Evolutionary conservation across 2,329 filamentous ascomycete species (phyloP), one percentile per base, ranked within the genome.

Genomic region (Stemphylium lycopersici): DNA sequence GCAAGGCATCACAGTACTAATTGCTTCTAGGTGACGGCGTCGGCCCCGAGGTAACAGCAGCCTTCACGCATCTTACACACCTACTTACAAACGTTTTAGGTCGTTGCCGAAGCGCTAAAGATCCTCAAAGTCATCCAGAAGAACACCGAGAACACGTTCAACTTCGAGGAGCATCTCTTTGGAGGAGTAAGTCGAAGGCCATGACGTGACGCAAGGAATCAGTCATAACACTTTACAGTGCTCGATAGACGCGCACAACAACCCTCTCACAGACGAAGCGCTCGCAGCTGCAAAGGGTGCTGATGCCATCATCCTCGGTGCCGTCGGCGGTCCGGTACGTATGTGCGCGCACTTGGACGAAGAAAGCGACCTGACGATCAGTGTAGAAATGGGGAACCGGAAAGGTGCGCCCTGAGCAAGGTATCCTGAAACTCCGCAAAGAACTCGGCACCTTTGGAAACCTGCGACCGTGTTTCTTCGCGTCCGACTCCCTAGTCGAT

Each of bases 381-480:
- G 53, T 32, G 20, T 50, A 85, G 82, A 86, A 97, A 91, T 98
- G 93, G 91, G 93, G 93, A 58, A 95, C 91, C 29, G 91, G 90
- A 64, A 79, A 87, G 53, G 89, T 97, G 60, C 90, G 93, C 39
- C 93, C 93, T 1, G 93, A 98, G 77, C 91, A 97, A 79, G 93
- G 93, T 58, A 87, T 98, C 68, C 88, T 98, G 58, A 85, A 82
- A 65, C 90, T 98, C 48, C 91, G 93, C 79, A 97, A 96, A 79
- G 90, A 97, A 78, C 90, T 98, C 83, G 84, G 85, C 71, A 91
- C 93, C 52, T 98, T 96, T 79, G 93, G 93, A 67, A 98, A 98
- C 84, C 87, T 98, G 54, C 89, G 93, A 5, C 93, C 93, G 8
- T 98, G 93, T 84, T 96, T 90, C 84, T 98, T 99, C 80, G 91